Percentiles rank a stretch among this genome's conserved stretches.
Conservation (phyloP, 306 rosid species). For the Quillaja saponaria region DNA sequence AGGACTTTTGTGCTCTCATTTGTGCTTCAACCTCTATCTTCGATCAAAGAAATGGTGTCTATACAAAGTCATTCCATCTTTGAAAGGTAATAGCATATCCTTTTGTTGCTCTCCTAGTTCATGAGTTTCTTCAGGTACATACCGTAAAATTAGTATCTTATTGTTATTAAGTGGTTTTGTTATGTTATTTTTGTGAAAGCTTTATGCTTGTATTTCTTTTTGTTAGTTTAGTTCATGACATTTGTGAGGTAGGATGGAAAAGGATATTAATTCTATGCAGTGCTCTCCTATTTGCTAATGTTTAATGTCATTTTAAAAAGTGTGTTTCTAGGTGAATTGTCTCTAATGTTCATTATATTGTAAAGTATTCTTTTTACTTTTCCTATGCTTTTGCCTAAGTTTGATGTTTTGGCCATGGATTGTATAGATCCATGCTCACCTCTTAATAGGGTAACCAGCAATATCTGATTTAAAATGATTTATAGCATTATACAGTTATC, state of each 20-base stretch:
- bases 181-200: not conserved
- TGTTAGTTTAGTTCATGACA: not conserved
- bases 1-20: no score
- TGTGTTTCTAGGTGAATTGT: not conserved
- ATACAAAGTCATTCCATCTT: no score
- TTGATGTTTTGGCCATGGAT: slow-evolving; percentile 10
- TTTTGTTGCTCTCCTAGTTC: no score
- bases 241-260: not conserved
- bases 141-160: not conserved
- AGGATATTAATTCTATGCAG: slow-evolving; percentile 12
- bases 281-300: slow-evolving; percentile 18
- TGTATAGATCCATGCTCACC: slow-evolving; percentile 5
- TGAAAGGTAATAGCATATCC: no score
- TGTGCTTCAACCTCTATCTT: no score
- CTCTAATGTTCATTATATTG: not conserved
- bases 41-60: no score
- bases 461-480: slow-evolving; percentile 15
- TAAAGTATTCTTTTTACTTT: not conserved
- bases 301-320: not conserved
- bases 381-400: not conserved
- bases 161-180: no score
- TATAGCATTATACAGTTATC: slow-evolving; percentile 4
- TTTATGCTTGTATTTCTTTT: not conserved
- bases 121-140: slow-evolving; percentile 39
- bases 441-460: not conserved